phyloP scores from a whole-genome alignment of 345 rosid species.

The Sisymbrium irio region DNA sequence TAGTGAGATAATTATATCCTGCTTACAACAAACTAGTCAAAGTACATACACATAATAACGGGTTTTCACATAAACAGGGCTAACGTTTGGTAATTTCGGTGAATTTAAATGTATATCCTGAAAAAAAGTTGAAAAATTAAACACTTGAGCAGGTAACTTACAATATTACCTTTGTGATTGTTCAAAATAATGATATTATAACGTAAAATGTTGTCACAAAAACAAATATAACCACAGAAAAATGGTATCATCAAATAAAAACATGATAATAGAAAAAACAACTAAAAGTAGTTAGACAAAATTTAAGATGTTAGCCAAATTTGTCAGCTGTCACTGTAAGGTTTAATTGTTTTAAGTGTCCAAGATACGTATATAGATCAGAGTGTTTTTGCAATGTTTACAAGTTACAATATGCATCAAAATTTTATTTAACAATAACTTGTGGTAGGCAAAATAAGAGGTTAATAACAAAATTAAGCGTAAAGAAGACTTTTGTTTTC shows the following conservation, averaged over 20 bases:
- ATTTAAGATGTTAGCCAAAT: neutral
- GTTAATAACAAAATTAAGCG: constrained; percentile 16
- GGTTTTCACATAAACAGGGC: too few species aligned
- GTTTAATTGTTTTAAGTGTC: neutral
- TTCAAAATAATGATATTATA: neutral
- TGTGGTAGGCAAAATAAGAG: neutral
- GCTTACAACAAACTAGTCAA: neutral
- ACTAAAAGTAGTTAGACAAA: neutral
- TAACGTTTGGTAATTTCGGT: neutral
- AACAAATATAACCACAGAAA: neutral
- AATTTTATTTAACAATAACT: neutral
- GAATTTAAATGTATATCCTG: neutral
- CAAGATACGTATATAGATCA: neutral
- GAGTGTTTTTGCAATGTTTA: neutral
- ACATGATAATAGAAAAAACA: neutral
- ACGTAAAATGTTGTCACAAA: neutral
- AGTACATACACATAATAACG: too few species aligned
- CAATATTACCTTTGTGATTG: neutral
- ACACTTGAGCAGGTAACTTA: neutral
- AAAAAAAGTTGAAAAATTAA: neutral
- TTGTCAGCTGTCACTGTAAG: neutral
- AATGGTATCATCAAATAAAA: neutral
- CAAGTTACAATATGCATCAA: neutral
- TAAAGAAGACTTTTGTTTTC: constrained; percentile 27
- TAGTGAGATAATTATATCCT: neutral